Percentiles rank a stretch among this genome's conserved stretches.
phyloP scores from a whole-genome alignment of 495 filamentous ascomycete genomes.

The Aspergillus bertholletiae region DNA sequence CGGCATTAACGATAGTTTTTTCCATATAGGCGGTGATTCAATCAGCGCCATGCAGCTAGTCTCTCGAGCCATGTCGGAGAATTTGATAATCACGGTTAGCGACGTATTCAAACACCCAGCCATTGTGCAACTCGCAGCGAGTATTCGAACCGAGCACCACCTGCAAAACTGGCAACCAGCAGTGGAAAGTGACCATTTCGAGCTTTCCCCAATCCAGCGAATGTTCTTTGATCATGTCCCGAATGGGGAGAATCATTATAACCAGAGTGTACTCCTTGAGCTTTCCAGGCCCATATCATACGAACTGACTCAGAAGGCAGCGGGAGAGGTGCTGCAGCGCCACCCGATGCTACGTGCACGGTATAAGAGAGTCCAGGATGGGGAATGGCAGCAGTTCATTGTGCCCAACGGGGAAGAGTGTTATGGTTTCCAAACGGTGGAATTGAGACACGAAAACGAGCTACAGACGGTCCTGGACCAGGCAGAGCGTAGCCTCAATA shows the following conservation, averaged over 20 bases:
- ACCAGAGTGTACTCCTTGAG: conserved; percentile 56
- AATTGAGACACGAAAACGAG: no score
- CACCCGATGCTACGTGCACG: conserved; percentile 62
- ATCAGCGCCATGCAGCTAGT: no score
- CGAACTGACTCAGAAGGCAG: conserved; percentile 39
- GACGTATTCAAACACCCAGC: no score
- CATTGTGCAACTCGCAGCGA: no score
- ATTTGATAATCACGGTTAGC: no score
- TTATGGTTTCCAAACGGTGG: conserved; percentile 16
- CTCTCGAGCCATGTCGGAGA: no score
- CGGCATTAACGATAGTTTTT: no score
- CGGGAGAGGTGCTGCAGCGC: conserved; percentile 47
- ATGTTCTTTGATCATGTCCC: conserved; percentile 49
- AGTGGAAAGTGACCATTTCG: conserved; percentile 18
- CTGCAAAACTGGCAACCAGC: no score
- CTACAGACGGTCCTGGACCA: no score
- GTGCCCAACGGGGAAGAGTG: conserved; percentile 6
- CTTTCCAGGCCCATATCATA: conserved; percentile 36
- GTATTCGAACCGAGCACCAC: no score
- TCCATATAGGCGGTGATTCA: no score
- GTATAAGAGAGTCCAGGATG: conserved; percentile 29
- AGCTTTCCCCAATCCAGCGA: conserved; percentile 60
- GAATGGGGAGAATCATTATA: conserved; percentile 52
- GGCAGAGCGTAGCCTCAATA: conserved; percentile 10
- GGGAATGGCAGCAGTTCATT: conserved; percentile 25